phyloP scores from a whole-genome alignment of 2,329 filamentous ascomycete genomes.

The Ascochyta pisi region DNA sequence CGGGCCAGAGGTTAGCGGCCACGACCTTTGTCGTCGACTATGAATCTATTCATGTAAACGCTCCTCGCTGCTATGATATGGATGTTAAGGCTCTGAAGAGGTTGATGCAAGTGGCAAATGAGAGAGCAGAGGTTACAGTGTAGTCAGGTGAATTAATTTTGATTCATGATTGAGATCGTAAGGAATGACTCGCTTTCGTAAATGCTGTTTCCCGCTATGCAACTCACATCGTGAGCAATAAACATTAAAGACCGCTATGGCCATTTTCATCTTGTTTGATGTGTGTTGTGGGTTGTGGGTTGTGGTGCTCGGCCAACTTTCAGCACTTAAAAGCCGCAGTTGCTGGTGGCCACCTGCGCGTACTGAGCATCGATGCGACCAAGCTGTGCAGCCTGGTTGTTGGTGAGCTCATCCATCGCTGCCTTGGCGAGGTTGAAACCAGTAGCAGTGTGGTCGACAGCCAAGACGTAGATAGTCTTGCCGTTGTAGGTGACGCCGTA shows the following conservation, averaged over 20 bases:
- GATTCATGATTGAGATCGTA: slow-evolving; percentile 7
- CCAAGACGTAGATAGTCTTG: slow-evolving; percentile 57
- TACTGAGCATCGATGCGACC: slow-evolving; percentile 55
- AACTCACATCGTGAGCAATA: slow-evolving; percentile 9
- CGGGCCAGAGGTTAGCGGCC: too few relatives aligned
- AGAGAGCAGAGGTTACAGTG: neutral
- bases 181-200: slow-evolving; percentile 16
- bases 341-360: slow-evolving; percentile 46
- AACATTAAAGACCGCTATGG: slow-evolving; percentile 12
- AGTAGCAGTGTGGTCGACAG: slow-evolving; percentile 55
- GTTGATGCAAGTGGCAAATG: neutral
- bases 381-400: slow-evolving; percentile 51
- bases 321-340: slow-evolving; percentile 39
- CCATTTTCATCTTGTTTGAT: neutral
- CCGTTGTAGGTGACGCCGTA: slow-evolving; percentile 58
- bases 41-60: neutral
- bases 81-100: neutral
- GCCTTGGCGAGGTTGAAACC: slow-evolving; percentile 59
- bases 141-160: neutral
- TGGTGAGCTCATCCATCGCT: slow-evolving; percentile 60
- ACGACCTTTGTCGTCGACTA: too few relatives aligned
- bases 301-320: neutral
- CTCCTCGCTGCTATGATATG: neutral
- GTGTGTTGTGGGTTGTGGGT: too few relatives aligned
- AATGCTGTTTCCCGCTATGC: slow-evolving; percentile 15